Conservation (phyloP, 495 filamentous ascomycete species). For the Penicillium simplicissimum region DNA sequence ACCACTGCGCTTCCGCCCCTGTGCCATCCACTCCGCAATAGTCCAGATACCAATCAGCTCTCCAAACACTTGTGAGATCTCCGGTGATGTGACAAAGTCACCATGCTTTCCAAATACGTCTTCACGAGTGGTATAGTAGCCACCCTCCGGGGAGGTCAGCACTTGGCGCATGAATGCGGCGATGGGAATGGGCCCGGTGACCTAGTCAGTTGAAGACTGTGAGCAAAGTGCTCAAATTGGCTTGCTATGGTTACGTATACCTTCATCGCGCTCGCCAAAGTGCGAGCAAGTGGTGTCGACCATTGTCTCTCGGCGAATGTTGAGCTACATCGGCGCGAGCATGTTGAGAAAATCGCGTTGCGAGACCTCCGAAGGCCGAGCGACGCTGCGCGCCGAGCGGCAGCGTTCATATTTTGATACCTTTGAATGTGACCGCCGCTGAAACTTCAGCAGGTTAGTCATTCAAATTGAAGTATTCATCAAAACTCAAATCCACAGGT, state of each 20-base stretch:
- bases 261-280: slow-evolving; percentile 78
- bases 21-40: slow-evolving; percentile 92
- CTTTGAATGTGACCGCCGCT: not conserved
- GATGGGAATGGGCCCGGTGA: slow-evolving; percentile 85
- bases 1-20: slow-evolving; percentile 67
- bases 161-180: slow-evolving; percentile 98
- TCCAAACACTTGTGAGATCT: slow-evolving; percentile 96
- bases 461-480: not conserved
- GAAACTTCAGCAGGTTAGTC: no score
- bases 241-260: slow-evolving; percentile 39
- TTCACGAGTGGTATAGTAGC: slow-evolving; percentile 81
- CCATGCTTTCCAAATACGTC: slow-evolving; percentile 82
- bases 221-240: not conserved
- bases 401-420: slow-evolving; percentile 33
- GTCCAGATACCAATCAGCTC: slow-evolving; percentile 94
- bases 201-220: slow-evolving; percentile 34
- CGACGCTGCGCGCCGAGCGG: slow-evolving; percentile 36
- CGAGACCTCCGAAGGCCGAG: slow-evolving; percentile 32
- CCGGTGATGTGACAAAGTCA: slow-evolving; percentile 95
- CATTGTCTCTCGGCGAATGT: slow-evolving; percentile 56
- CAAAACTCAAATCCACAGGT: not conserved
- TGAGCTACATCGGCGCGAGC: slow-evolving; percentile 37
- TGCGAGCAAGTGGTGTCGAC: slow-evolving; percentile 89
- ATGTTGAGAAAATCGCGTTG: slow-evolving; percentile 16
- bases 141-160: slow-evolving; percentile 84